Conservation (phyloP, 768 basidiomycete genomes). For the Tubosaeta brunneosetosa region DNA sequence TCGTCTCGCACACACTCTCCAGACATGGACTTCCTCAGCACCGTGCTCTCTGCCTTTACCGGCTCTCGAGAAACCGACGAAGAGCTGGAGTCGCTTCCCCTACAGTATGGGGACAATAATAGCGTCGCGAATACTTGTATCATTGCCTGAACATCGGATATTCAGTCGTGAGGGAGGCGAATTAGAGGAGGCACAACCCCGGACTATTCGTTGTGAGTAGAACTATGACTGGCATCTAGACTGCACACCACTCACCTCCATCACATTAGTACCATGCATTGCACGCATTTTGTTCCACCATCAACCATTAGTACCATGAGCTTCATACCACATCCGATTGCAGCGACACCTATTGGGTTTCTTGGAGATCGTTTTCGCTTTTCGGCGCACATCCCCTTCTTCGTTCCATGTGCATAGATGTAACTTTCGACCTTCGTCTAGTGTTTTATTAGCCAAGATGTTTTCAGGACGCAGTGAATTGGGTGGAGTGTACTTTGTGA, state of each 20-base stretch:
- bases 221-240: background rate
- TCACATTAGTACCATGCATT: slow-evolving; percentile 7
- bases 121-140: slow-evolving; percentile 11
- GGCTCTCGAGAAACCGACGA: slow-evolving; percentile 2
- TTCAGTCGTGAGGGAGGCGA: background rate
- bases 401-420: slow-evolving; percentile 16
- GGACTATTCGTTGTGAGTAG: slow-evolving; percentile 21
- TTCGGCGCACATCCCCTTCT: slow-evolving; percentile 9
- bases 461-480: slow-evolving; percentile 4
- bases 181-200: background rate
- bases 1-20: background rate
- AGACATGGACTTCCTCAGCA: slow-evolving; percentile 22
- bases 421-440: slow-evolving; percentile 22
- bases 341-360: slow-evolving; percentile 7
- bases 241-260: slow-evolving; percentile 5
- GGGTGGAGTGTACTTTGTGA: too few relatives aligned
- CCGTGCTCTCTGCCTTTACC: slow-evolving; percentile 14
- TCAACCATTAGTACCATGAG: background rate
- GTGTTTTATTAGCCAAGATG: slow-evolving; percentile 15
- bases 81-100: slow-evolving; percentile 5
- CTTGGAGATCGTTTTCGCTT: background rate
- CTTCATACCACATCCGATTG: slow-evolving; percentile 4
- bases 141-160: slow-evolving; percentile 15
- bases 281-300: slow-evolving; percentile 1
- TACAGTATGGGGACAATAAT: slow-evolving; percentile 6